These are phyloP conservation scores for Plasmodiophora brassicae DNA, from an alignment of 208 protist species.

Conservation along the genomic window DNA sequence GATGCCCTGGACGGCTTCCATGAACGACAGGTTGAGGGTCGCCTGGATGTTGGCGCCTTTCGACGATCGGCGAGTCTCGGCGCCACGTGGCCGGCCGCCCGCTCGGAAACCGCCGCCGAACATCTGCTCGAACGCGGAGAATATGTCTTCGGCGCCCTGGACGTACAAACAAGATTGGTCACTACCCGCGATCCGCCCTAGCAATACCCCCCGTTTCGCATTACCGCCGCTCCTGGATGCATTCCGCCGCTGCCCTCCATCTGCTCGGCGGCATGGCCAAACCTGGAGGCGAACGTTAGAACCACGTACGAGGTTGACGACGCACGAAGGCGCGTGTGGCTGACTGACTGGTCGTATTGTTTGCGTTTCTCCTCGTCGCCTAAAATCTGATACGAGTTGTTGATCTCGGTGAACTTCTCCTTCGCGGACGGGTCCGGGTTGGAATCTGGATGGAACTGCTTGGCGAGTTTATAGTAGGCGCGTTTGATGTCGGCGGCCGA, in stretches of 20 bases:
- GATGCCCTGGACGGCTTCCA: conserved; percentile 36
- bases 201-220: too few relatives aligned
- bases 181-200: too few relatives aligned
- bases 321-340: background rate
- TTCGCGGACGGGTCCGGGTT: background rate
- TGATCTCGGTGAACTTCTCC: conserved; percentile 41
- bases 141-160: background rate
- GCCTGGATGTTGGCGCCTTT: background rate
- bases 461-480: conserved; percentile 44
- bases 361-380: conserved; percentile 14
- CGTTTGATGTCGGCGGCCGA: conserved; percentile 32
- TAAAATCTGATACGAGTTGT: conserved; percentile 34
- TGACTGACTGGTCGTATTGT: conserved; percentile 38
- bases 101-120: background rate
- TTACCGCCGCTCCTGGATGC: too few relatives aligned
- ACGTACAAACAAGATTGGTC: too few relatives aligned
- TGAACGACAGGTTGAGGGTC: conserved; percentile 34
- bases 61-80: background rate
- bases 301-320: too few relatives aligned
- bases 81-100: background rate
- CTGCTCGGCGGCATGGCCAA: conserved; percentile 16
- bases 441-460: conserved; percentile 36
- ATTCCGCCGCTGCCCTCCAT: background rate
- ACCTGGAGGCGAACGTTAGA: background rate
- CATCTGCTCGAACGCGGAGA: background rate